Evolutionary conservation across 139 green algal genomes (phyloP).

Genomic region (Mesotaenium endlicherianum): DNA sequence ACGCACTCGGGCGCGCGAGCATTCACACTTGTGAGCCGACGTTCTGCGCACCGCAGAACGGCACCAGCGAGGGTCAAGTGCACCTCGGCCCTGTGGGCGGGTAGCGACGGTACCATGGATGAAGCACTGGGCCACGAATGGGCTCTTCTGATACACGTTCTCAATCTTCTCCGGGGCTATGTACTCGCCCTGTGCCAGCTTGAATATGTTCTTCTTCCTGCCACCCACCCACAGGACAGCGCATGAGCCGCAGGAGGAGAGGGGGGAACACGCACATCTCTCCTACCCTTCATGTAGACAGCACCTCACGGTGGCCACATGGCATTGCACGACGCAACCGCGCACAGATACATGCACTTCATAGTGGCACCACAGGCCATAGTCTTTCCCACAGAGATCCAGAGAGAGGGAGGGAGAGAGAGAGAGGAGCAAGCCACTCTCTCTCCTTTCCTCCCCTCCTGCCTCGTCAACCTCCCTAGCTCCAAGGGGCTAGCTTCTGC

Average conservation of each 20-base stretch:
- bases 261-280: neutral
- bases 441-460: neutral
- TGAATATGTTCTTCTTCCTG: conserved; percentile 62
- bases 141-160: conserved; percentile 61
- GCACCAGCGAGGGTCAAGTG: no score
- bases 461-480: no score
- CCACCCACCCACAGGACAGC: neutral
- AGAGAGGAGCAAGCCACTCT: neutral
- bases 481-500: neutral
- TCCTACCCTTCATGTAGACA: neutral
- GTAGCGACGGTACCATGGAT: no score
- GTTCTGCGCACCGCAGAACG: no score
- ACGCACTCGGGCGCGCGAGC: no score
- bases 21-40: no score
- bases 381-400: no score
- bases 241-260: neutral
- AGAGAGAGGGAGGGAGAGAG: neutral
- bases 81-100: no score
- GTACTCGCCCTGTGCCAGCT: conserved; percentile 84
- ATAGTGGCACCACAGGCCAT: no score
- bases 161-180: conserved; percentile 98
- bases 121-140: conserved; percentile 57
- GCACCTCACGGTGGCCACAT: no score
- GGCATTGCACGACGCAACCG: no score
- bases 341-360: no score